phyloP scores from a whole-genome alignment of 768 basidiomycete genomes.

The Kwoniella botswanensis region DNA sequence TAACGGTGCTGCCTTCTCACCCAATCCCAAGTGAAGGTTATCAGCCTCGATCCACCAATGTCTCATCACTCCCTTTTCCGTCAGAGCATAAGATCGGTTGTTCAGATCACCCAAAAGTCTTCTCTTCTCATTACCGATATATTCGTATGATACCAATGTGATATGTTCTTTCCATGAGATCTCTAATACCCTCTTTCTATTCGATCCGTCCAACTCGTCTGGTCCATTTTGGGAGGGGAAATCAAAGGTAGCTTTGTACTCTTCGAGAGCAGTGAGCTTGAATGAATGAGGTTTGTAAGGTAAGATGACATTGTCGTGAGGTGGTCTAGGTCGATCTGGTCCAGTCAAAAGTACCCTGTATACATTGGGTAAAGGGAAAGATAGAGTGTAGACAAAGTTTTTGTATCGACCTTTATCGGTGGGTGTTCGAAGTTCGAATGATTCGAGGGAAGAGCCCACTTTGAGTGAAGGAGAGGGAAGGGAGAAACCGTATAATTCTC shows the following conservation, averaged over 20 bases:
- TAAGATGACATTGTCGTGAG: conserved; percentile 49
- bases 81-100: conserved; percentile 43
- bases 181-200: conserved; percentile 29
- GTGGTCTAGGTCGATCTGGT: conserved; percentile 46
- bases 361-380: conserved; percentile 43
- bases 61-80: conserved; percentile 45
- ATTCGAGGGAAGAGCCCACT: conserved; percentile 26
- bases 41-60: conserved; percentile 36
- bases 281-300: conserved; percentile 17
- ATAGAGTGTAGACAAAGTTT: conserved; percentile 44
- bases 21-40: conserved; percentile 49
- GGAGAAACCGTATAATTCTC: conserved; percentile 36
- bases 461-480: conserved; percentile 19
- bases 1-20: conserved; percentile 53
- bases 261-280: conserved; percentile 30
- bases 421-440: conserved; percentile 31
- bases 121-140: conserved; percentile 11
- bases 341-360: conserved; percentile 45
- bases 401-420: conserved; percentile 22
- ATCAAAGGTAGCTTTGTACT: conserved; percentile 29
- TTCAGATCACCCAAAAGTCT: conserved; percentile 43
- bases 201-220: conserved; percentile 22
- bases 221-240: conserved; percentile 26
- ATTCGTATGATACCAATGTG: conserved; percentile 35
- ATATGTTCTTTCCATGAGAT: conserved; percentile 42